Percentiles rank a stretch among this genome's conserved stretches.
Conservation (phyloP, 2,329 filamentous ascomycete species). For the Botrytis byssoidea region DNA sequence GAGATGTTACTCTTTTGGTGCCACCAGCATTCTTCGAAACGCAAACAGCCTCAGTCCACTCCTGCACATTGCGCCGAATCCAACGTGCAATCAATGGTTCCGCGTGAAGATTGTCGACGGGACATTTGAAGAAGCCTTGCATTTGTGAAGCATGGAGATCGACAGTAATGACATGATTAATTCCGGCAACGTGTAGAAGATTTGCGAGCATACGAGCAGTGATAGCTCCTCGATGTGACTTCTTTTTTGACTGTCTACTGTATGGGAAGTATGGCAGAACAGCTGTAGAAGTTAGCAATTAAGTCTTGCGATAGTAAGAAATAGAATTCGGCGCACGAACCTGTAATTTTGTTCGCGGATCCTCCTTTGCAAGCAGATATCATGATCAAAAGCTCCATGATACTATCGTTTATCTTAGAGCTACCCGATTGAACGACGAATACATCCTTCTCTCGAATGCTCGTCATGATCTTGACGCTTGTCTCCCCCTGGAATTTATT, state of each 20-base stretch:
- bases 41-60: conserved; percentile 89
- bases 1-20: conserved; percentile 92
- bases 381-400: conserved; percentile 99
- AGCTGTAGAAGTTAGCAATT: conserved; percentile 50
- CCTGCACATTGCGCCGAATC: conserved; percentile 84
- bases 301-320: not conserved
- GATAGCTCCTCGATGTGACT: conserved; percentile 92
- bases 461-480: conserved; percentile 66
- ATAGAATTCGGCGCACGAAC: conserved; percentile 50
- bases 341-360: conserved; percentile 93
- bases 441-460: conserved; percentile 95
- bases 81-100: conserved; percentile 93
- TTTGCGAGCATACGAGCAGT: conserved; percentile 97
- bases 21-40: conserved; percentile 98
- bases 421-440: conserved; percentile 98
- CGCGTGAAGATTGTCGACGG: conserved; percentile 94
- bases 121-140: conserved; percentile 98
- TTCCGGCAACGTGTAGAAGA: conserved; percentile 85
- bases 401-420: conserved; percentile 93
- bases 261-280: conserved; percentile 98
- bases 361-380: conserved; percentile 98
- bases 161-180: conserved; percentile 96
- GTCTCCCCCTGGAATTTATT: conserved; percentile 58
- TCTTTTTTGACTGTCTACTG: conserved; percentile 98
- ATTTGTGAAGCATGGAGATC: conserved; percentile 97